Conservation (phyloP, 106 monocot species). For the Triglochin maritima region DNA sequence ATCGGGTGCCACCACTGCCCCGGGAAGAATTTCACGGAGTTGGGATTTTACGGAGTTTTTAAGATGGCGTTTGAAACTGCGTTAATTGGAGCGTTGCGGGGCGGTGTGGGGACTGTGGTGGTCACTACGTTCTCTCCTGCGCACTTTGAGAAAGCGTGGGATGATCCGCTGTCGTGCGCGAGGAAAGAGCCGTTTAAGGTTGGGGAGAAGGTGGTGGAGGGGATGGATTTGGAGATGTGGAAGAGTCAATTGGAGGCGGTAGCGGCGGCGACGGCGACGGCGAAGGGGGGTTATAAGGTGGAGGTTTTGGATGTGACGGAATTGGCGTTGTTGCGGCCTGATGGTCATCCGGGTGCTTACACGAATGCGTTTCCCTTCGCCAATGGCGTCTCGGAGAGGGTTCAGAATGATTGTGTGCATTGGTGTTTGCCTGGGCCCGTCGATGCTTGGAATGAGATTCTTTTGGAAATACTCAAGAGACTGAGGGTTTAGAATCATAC, state of each 20-base stretch:
- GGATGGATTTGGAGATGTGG: constrained; percentile 58
- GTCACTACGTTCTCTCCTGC: constrained; percentile 85
- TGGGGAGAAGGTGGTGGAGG: constrained; percentile 56
- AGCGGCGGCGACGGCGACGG: constrained; percentile 2
- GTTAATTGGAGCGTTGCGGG: constrained; percentile 9
- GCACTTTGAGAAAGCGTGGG: constrained; percentile 95
- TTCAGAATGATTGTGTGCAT: constrained; percentile 83
- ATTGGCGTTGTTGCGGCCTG: constrained; percentile 29
- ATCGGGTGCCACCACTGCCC: constrained; percentile 75
- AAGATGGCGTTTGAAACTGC: constrained; percentile 37
- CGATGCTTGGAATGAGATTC: constrained; percentile 62
- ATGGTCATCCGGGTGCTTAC: constrained; percentile 89
- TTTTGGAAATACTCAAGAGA: constrained; percentile 42
- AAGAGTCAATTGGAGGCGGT: constrained; percentile 45
- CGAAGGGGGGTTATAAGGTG: constrained; percentile 6
- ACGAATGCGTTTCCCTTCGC: constrained; percentile 54
- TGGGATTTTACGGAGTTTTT: constrained; percentile 66
- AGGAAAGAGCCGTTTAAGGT: constrained; percentile 57
- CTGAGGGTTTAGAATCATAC: constrained; percentile 5
- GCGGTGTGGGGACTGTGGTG: constrained; percentile 18
- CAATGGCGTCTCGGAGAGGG: constrained; percentile 29
- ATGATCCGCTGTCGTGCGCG: constrained; percentile 58
- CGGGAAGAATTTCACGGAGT: constrained; percentile 54
- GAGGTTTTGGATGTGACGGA: constrained; percentile 69
- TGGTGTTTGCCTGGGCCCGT: constrained; percentile 87